Evolutionary conservation across 2,329 filamentous ascomycete species (phyloP).

Genomic region (Pleoardoris graminearum): DNA sequence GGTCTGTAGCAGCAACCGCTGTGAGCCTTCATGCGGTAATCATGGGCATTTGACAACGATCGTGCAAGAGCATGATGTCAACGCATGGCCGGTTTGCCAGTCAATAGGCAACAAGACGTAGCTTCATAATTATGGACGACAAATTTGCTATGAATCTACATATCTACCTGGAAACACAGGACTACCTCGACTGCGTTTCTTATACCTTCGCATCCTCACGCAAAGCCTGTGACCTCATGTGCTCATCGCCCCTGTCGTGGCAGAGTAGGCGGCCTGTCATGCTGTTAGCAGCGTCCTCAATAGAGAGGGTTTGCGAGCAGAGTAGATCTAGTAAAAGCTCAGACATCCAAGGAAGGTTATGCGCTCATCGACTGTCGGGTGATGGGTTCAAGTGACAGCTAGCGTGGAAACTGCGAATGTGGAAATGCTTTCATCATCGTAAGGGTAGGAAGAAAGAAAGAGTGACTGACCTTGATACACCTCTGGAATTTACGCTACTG

Average conservation of each 20-base stretch:
- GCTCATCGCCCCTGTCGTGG: too few species aligned
- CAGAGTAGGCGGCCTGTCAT: background rate
- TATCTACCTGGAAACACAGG: too few species aligned
- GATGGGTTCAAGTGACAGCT: conserved; percentile 68
- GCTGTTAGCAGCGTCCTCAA: conserved; percentile 22
- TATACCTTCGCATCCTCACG: too few species aligned
- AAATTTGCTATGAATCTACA: too few species aligned
- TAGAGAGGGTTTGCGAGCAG: conserved; percentile 11
- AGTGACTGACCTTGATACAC: conserved; percentile 35
- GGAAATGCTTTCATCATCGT: conserved; percentile 74
- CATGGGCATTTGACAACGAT: background rate
- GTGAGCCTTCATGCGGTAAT: background rate
- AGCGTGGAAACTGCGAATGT: conserved; percentile 91
- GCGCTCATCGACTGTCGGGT: conserved; percentile 66
- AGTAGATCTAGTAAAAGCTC: conserved; percentile 44
- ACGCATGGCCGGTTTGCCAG: too few species aligned
- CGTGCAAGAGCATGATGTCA: background rate
- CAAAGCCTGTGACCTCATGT: too few species aligned
- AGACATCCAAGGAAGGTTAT: conserved; percentile 76
- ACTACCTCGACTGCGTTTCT: too few species aligned
- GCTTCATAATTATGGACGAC: too few species aligned
- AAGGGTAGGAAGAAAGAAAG: conserved; percentile 23
- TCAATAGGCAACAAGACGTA: too few species aligned
- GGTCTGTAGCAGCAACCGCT: conserved; percentile 5
- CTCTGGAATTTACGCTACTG: background rate